Base-by-base conservation (phyloP, 2,329 filamentous ascomycete species). In the Helicocarpus griseus region DNA sequence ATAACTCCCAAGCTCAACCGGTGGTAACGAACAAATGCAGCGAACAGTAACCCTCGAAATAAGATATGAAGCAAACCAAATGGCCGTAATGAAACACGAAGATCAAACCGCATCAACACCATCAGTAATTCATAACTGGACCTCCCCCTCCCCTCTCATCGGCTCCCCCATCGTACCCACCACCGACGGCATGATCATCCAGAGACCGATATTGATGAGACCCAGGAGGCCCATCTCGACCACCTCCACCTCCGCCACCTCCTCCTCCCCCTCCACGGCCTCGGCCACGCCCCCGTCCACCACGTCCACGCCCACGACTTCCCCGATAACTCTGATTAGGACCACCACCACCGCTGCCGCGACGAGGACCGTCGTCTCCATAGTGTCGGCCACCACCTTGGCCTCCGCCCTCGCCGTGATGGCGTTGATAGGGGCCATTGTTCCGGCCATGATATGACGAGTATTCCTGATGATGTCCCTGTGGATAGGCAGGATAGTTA, bases 121-220 rank as follows among this genome's bases (percentile, higher is more conserved):
- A 46, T 50, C 60, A 71, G 53, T 71, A 72, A 53, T 72, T 69
- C 69, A 72, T 71, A 13, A 66, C 56, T 21, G 63, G 63, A 22
- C 57, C 61, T n/a, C 60, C 63, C 45, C 55, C 55, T 22, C 58
- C 55, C 40, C 61, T 63, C n/a, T 64, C 62, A 13, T 68, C 66
- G 6, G 61, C 46, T 4, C 60, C 61, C 40, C 71, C 68, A 45
- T 63, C 61, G 5, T 60, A 63, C 52, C 48, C 48, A 24, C 48
- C 48, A 14, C 56, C 54, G 13, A 57, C 46, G 19, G 56, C 57
- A 49, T 71, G 67, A 58, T 88, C 85, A 63, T 87, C 85, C 1
- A 87, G 73, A 1, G 83, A 87, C 52, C 78, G 77, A 63, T 88
- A 87, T 41, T 74, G 71, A 54, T 76, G 72, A 52, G 73, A 70